Percentiles rank a stretch among this genome's conserved stretches.
phyloP scores from a whole-genome alignment of 495 filamentous ascomycete genomes.

The Bombardia bombarda region DNA sequence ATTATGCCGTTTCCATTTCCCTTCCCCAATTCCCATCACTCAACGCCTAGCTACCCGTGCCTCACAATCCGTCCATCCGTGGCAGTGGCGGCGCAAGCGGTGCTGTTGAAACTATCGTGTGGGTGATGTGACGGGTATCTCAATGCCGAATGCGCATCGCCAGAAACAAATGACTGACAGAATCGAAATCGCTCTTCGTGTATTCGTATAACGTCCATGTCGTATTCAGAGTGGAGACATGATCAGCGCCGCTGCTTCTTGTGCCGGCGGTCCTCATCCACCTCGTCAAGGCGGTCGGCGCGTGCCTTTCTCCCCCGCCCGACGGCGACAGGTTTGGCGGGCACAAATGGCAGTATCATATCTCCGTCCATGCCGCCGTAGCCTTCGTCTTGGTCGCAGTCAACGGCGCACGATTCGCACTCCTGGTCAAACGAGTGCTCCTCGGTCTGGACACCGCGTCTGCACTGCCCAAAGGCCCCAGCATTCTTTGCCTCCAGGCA shows the following conservation, averaged over 20 bases:
- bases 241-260: conserved; percentile 17
- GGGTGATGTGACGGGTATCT: too few species aligned
- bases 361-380: conserved; percentile 22
- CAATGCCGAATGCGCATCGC: too few species aligned
- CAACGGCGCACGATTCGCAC: conserved; percentile 24
- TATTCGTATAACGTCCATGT: too few species aligned
- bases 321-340: neutral
- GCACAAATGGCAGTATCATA: neutral
- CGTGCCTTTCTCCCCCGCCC: neutral
- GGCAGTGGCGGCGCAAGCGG: too few species aligned
- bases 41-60: too few species aligned
- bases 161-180: too few species aligned
- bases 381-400: conserved; percentile 22
- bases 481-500: conserved; percentile 32
- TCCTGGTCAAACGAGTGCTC: conserved; percentile 28
- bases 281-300: conserved; percentile 3
- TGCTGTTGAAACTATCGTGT: too few species aligned
- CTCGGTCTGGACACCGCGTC: conserved; percentile 18
- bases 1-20: too few species aligned
- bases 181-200: too few species aligned
- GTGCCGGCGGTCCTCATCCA: conserved; percentile 9
- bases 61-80: too few species aligned
- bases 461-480: conserved; percentile 24
- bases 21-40: too few species aligned
- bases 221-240: too few species aligned